These are phyloP conservation scores for Aspergillus pseudoviridinutans DNA, from an alignment of 2,329 filamentous ascomycete species.

Conservation along the genomic window DNA sequence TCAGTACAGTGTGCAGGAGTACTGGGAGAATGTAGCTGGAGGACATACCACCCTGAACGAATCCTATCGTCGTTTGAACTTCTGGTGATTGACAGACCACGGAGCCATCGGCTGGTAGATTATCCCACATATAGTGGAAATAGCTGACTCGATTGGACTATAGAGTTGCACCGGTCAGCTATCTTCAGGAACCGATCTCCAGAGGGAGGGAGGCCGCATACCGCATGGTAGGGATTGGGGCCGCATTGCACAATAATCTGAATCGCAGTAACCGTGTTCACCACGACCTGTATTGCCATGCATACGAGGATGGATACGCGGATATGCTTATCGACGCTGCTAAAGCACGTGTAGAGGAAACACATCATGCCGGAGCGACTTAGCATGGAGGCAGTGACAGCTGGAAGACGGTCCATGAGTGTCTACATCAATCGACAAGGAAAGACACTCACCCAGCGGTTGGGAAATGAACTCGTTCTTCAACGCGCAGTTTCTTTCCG, in stretches of 20 bases:
- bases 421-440: constrained; percentile 1
- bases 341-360: constrained; percentile 34
- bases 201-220: constrained; percentile 5
- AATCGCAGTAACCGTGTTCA: constrained; percentile 30
- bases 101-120: constrained; percentile 30
- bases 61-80: constrained; percentile 34
- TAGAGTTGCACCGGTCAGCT: not conserved
- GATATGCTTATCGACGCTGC: constrained; percentile 26
- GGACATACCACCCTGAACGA: constrained; percentile 31
- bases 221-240: constrained; percentile 28
- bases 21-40: not conserved
- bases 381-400: constrained; percentile 32
- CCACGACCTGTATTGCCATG: constrained; percentile 28
- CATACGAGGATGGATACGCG: constrained; percentile 29
- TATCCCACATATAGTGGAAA: constrained; percentile 39
- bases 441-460: constrained; percentile 12
- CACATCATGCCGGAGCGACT: constrained; percentile 36
- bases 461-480: constrained; percentile 26
- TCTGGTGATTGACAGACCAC: constrained; percentile 30
- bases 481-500: constrained; percentile 24
- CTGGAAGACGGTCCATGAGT: constrained; percentile 14
- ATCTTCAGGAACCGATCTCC: not conserved
- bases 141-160: constrained; percentile 28
- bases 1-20: too few relatives aligned
- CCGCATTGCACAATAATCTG: constrained; percentile 36